A percentile compares a stretch with the other conserved stretches of the same genome.
Conservation (phyloP, 768 basidiomycete genomes). For the Russula sp. region DNA sequence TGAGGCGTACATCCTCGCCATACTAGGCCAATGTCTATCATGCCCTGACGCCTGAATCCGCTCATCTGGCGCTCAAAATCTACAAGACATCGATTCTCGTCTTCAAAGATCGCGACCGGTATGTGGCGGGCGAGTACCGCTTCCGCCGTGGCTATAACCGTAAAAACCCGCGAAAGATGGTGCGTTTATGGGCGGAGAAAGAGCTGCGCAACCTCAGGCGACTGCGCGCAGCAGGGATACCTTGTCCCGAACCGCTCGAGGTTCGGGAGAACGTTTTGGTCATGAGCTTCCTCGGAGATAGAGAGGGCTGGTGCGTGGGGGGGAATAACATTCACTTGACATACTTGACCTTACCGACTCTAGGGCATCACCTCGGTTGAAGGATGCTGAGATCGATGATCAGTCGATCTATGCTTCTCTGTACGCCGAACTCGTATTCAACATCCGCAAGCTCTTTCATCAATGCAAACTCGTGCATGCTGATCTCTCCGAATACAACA, state of each 20-base stretch:
- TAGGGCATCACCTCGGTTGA: conserved; percentile 90
- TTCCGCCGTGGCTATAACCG: conserved; percentile 84
- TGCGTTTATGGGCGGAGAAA: conserved; percentile 97
- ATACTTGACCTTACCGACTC: conserved; percentile 5
- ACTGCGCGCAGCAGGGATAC: conserved; percentile 73
- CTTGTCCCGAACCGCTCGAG: conserved; percentile 84
- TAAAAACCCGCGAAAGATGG: conserved; percentile 97
- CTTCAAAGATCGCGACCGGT: conserved; percentile 96
- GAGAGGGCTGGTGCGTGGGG: conserved; percentile 66
- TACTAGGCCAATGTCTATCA: conserved; percentile 94
- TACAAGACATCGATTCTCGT: conserved; percentile 98
- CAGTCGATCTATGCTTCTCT: conserved; percentile 47
- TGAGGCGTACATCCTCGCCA: not conserved
- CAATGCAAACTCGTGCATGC: conserved; percentile 93
- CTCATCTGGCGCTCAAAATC: conserved; percentile 89
- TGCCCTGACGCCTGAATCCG: conserved; percentile 49
- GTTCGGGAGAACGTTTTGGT: conserved; percentile 95
- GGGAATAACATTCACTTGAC: conserved; percentile 10
- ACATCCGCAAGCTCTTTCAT: conserved; percentile 80
- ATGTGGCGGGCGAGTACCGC: conserved; percentile 94
- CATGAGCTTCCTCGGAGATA: conserved; percentile 86
- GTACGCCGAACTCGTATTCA: conserved; percentile 76
- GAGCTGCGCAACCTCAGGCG: conserved; percentile 95
- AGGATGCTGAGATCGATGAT: conserved; percentile 66
- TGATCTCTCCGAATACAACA: conserved; percentile 97